Percentiles rank a stretch among this genome's conserved stretches.
Conservation (phyloP, 177 flowering plant genomes). For the Viscum album region DNA sequence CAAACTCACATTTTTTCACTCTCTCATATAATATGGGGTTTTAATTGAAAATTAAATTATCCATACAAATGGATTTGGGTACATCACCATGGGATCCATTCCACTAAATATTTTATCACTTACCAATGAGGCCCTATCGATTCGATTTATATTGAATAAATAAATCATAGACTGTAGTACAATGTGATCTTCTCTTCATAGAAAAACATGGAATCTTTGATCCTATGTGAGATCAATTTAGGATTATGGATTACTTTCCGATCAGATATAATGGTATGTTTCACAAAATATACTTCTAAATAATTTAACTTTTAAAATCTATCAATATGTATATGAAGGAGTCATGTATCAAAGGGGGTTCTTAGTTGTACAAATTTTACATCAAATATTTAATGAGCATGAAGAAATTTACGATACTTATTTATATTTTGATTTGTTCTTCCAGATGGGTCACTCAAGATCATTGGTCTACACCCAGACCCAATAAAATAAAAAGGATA, state of each 20-base stretch:
- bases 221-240: neutral
- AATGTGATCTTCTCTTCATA: neutral
- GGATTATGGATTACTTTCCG: neutral
- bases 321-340: too few relatives aligned
- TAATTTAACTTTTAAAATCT: neutral
- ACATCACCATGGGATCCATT: neutral
- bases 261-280: neutral
- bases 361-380: too few relatives aligned
- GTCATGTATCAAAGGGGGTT: too few relatives aligned
- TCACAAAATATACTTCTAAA: neutral
- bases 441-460: neutral
- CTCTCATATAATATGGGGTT: too few relatives aligned
- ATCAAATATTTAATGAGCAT: neutral
- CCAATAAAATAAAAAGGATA: neutral
- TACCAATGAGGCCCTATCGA: constrained; percentile 1
- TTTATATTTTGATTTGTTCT: neutral
- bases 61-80: neutral
- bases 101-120: neutral
- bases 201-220: neutral
- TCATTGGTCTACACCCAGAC: neutral
- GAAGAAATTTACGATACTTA: neutral
- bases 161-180: too few relatives aligned
- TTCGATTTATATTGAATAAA: neutral
- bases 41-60: too few relatives aligned
- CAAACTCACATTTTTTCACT: too few relatives aligned